These are phyloP conservation scores for Acanthamoeba triangularis DNA, from an alignment of 208 protist genomes.

Conservation along the genomic window DNA sequence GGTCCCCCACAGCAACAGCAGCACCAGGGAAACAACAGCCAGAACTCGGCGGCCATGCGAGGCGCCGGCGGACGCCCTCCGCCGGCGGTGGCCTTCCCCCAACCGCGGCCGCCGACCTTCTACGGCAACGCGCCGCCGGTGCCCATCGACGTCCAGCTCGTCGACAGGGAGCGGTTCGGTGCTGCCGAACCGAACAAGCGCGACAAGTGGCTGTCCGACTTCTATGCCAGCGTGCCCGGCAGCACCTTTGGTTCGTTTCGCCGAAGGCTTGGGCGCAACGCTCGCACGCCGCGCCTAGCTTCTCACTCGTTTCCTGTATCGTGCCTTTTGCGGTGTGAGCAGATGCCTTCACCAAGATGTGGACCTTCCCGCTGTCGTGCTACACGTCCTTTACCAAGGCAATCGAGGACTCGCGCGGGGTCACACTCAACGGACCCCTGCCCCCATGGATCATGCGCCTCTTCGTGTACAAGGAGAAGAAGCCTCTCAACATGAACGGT, in stretches of 20 bases:
- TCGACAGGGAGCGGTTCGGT: constrained; percentile 16
- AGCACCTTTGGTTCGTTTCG: constrained; percentile 19
- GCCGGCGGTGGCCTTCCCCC: background rate
- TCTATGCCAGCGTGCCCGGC: background rate
- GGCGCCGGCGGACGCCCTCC: background rate
- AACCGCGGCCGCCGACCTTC: background rate
- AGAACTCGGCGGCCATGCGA: too few species aligned
- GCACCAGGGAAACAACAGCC: background rate
- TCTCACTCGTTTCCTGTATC: background rate
- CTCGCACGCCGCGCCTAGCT: background rate
- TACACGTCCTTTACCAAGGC: background rate
- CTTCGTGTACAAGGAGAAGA: constrained; percentile 32
- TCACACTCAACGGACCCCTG: background rate
- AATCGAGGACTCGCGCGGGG: background rate
- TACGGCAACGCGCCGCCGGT: background rate
- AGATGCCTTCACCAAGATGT: background rate
- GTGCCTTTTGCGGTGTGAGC: background rate
- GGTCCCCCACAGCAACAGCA: background rate
- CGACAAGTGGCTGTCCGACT: background rate
- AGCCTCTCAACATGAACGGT: constrained; percentile 45
- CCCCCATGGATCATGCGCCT: background rate
- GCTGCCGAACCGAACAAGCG: constrained; percentile 7
- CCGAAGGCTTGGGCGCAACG: background rate
- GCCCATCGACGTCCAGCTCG: constrained; percentile 33
- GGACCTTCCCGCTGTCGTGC: constrained; percentile 42